Evolutionary conservation across 352 stramenopile species (phyloP), one percentile per base, ranked within the genome.

Genomic region (Phytophthora melonis): DNA sequence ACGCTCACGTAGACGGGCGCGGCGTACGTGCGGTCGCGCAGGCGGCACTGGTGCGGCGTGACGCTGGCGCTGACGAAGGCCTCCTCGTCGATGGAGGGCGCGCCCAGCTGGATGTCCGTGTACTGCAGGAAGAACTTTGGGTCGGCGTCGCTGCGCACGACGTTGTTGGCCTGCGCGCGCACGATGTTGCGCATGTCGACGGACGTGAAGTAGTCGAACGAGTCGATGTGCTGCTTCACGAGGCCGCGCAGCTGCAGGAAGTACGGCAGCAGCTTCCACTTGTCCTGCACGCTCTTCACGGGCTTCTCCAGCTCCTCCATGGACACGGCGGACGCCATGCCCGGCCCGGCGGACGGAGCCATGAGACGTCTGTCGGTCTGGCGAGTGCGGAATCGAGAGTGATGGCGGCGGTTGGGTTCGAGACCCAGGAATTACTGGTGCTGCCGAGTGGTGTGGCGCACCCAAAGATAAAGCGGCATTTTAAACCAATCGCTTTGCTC

Each of bases 121-220:
- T 99, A 99, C 71, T 97, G 88, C 43, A 99, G 79, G 66, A 99
- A 99, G 80, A 99, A 99, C 75, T 99, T 99, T 19, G 97, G 97
- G 86, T 99, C 97, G 52, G 98, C 89, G 78, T 98, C 93, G 60
- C 88, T 97, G 63, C 92, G 89, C 39, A 98, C 91, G 66, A 94
- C 91, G 72, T 93, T 89, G 76, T 98, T 98, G 54, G 88, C 88
- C 81, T 98, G 94, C 45, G 96, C 94, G 69, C 91, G 91, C 72
- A 99, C 97, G 67, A 99, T 99, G 82, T 99, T 98, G 70, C 98
- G 98, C 79, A 99, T 98, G 80, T 99, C 98, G 1, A 98, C 92
- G 71, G 95, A 96, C 19, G 99, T 98, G 74, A 99, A 99, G 89
- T 99, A 98, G 92, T 99, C 90, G 84, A 99, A 99, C 60, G 97